phyloP scores from a whole-genome alignment of 345 rosid genomes.

The Hevea brasiliensis region DNA sequence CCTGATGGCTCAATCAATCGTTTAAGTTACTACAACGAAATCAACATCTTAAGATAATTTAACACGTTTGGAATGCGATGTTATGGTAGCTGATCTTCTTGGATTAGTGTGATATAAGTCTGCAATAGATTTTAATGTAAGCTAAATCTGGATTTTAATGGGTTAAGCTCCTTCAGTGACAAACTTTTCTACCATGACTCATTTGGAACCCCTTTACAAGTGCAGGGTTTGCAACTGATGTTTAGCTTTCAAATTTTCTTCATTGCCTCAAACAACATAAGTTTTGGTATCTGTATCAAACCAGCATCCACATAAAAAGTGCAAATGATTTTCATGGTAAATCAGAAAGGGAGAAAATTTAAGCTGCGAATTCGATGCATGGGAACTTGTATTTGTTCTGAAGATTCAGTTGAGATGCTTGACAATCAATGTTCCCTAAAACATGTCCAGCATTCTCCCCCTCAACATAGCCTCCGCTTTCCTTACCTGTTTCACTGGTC shows the following conservation, averaged over 20 bases:
- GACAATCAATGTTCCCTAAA: neutral
- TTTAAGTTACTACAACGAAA: no score
- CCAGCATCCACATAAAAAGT: neutral
- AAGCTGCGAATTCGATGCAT: slow-evolving; percentile 4
- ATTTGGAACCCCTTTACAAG: no score
- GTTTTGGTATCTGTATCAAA: neutral
- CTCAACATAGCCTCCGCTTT: slow-evolving; percentile 91
- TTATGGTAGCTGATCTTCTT: no score
- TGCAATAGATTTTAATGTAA: no score
- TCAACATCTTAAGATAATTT: no score
- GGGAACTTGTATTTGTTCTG: neutral
- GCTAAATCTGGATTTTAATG: neutral
- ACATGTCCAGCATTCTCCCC: slow-evolving; percentile 72
- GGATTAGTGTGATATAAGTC: no score
- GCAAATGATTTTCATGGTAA: neutral
- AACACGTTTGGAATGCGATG: no score
- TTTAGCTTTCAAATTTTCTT: neutral
- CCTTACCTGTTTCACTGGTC: slow-evolving; percentile 80
- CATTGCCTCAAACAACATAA: neutral
- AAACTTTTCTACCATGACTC: no score
- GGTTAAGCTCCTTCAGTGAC: no score
- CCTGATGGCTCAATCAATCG: no score
- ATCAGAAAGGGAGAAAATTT: neutral
- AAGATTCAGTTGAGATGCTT: slow-evolving; percentile 7
- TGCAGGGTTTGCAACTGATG: no score